These are phyloP conservation scores for Hanseniaspora meyeri DNA, from an alignment of 805 yeast genomes.

Conservation along the genomic window DNA sequence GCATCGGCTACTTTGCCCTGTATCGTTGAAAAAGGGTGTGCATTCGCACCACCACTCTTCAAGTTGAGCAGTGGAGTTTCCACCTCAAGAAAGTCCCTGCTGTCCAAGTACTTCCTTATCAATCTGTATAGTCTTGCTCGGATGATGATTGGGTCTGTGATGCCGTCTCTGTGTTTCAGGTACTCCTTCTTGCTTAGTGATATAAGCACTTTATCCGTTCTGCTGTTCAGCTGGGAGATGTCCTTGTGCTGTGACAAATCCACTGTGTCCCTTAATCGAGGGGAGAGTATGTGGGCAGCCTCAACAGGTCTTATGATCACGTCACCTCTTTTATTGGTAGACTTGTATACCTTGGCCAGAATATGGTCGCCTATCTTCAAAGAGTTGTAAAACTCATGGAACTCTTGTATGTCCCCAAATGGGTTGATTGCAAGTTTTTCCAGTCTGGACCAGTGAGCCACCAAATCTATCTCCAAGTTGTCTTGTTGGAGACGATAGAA, in stretches of 20 bases:
- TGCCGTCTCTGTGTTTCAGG: not conserved
- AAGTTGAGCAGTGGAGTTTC: conserved; percentile 72
- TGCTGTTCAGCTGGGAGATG: not conserved
- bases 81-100: conserved; percentile 58
- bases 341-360: not conserved
- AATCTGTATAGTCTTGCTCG: conserved; percentile 34
- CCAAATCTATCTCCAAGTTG: conserved; percentile 11
- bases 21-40: conserved; percentile 65
- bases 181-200: conserved; percentile 2
- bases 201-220: conserved; percentile 3
- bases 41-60: conserved; percentile 81
- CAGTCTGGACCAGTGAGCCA: conserved; percentile 6
- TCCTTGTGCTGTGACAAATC: not conserved
- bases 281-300: not conserved
- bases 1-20: conserved; percentile 26
- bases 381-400: conserved; percentile 1
- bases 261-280: not conserved
- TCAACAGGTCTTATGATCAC: conserved; percentile 1
- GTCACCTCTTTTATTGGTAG: conserved; percentile 1
- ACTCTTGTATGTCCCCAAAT: not conserved
- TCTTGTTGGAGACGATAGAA: conserved; percentile 22
- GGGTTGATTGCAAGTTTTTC: not conserved
- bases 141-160: not conserved
- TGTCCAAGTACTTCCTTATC: conserved; percentile 46
- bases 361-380: conserved; percentile 10